Evolutionary conservation across 306 rosid genomes (phyloP), one percentile per base, ranked within the genome.

Genomic region (Quercus variabilis): DNA sequence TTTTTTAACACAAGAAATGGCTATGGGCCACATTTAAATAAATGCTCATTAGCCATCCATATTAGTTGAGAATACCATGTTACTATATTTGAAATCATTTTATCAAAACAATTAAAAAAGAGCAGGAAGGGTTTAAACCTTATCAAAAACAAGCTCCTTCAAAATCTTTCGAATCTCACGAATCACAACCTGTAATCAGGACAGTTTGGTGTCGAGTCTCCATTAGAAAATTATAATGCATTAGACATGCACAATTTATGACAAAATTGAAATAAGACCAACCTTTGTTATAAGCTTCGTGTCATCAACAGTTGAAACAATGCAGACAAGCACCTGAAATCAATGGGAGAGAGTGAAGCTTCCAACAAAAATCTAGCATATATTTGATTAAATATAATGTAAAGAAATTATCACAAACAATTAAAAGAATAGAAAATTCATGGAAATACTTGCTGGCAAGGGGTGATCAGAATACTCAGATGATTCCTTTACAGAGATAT

Each of bases 271-370:
- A 82, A 73, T 33, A 78, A 85, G 43, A 84, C 5, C 30, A 75
- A 95, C 99, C 99, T 95, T 95, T 60, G 89, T 86, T 75, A 91
- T 84, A 78, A 93, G 90, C 86, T 90, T 91, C 72, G 99, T 95
- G 79, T 95, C 98, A 56, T 95, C 99, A 64, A 95, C 97, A 80
- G 86, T 86, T 74, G 99, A 95, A 77, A 90, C 49, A 76, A 95
- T 86, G 88, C 85, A 80, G 73, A 85, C 91, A 74, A 95, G 98
- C 74, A 95, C 98, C 99, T 95, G 90, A 68, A 77, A 78, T 59
- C 30, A 68, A 77, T 23, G 15, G 76, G 15, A 78, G 73, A 73
- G 75, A 71, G 3, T 26, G 69, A 59, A 54, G 18, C 35, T 75
- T 71, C 46, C 35, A 11, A 70, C 28, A 33, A 74, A 79, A 74